Base-by-base conservation (phyloP, 805 yeast species). In the Pichia paraexigua region DNA sequence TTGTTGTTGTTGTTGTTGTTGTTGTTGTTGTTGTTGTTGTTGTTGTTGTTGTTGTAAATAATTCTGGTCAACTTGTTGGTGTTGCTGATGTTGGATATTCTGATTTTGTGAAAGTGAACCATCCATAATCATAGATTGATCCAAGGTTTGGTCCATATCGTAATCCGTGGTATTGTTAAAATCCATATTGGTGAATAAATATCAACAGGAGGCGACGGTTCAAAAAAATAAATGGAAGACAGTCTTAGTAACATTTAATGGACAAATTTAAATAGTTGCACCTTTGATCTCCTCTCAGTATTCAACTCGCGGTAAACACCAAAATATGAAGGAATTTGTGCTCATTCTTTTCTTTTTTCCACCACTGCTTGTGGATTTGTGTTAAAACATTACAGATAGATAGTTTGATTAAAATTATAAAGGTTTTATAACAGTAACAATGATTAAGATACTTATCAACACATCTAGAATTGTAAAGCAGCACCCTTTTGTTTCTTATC, bases 401-500 rank as follows among this genome's bases (percentile, higher is more conserved):
- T 27, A 35, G 39, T 35, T 35, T 17, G 39, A 35, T 47, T 17
- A 37, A 28, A 37, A 25, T 21, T 48, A 48, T 42, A 44, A 44
- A 49, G 25, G 42, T 27, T 12, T 44, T 44, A 44, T 43, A 43
- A 41, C 15, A 49, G 39, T 17, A 24, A 18, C 28, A 47, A 47
- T 17, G 17, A 7, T 41, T 18, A 42, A 27, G 18, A 27, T 35
- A 35, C 39, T 35, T 35, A 35, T 35, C 45, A 41, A 41, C 44
- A 51, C 50, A 53, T 77, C 86, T 86, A 94, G 80, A 94, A 94
- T 84, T 94, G 99, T 78, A 94, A 85, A 78, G 99, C 99, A 81
- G 89, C 97, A 78, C 99, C 99, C 90, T 94, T 94, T 82, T 94
- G 97, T 82, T 94, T 94, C 88, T 87, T 94, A 85, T 94, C 99